A percentile compares a stretch with the other conserved stretches of the same genome.
Conservation (phyloP, 495 filamentous ascomycete genomes). For the Podospora tetraspora region DNA sequence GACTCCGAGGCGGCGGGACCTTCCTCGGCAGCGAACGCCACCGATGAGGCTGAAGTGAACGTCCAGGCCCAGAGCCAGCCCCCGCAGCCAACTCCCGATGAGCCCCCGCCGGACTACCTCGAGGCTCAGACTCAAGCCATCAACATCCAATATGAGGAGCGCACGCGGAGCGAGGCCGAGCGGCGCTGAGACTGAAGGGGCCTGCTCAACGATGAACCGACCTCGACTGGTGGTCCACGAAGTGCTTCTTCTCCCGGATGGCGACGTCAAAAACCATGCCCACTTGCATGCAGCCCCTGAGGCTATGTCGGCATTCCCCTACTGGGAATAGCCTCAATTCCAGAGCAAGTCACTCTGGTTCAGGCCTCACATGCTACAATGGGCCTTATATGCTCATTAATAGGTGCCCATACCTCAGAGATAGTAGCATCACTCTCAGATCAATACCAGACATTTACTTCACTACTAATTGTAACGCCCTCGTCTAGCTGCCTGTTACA, state of each 20-base stretch:
- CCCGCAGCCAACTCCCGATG: constrained; percentile 52
- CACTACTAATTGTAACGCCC: no score
- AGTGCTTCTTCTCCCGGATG: neutral
- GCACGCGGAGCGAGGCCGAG: constrained; percentile 43
- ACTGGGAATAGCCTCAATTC: no score
- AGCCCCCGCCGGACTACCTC: constrained; percentile 90
- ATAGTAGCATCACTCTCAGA: no score
- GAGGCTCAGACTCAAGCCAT: constrained; percentile 80
- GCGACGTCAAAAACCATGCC: neutral
- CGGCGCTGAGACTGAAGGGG: constrained; percentile 25
- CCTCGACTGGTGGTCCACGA: neutral
- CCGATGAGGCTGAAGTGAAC: constrained; percentile 7
- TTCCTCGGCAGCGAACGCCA: constrained; percentile 25
- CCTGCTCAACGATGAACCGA: neutral
- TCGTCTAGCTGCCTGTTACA: no score
- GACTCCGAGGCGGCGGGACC: constrained; percentile 35
- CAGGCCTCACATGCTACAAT: no score
- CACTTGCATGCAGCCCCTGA: no score
- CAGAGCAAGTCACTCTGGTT: no score
- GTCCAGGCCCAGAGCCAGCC: constrained; percentile 22
- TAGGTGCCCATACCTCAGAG: no score
- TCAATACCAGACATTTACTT: no score
- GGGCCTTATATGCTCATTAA: no score
- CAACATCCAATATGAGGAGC: constrained; percentile 43
- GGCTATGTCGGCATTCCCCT: no score